Evolutionary conservation across 345 rosid genomes (phyloP), one percentile per base, ranked within the genome.

Genomic region (Microthlaspi erraticum): DNA sequence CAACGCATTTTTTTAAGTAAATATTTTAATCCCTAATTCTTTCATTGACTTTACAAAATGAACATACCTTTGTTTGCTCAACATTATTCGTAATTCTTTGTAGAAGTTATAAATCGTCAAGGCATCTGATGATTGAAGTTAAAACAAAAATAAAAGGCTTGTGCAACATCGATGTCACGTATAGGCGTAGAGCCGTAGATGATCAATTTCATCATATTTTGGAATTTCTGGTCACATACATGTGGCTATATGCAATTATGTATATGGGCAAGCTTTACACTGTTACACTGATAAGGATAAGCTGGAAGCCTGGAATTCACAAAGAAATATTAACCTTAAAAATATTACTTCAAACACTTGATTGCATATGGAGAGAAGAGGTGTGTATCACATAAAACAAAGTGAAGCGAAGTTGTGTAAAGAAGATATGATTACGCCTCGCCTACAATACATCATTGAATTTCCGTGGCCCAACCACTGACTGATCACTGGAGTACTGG

Each of bases 391-490:
- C 66, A 42, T 43, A 16, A 43, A 18, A n/a, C 50, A 29, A 16
- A 61, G 31, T n/a, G 7, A 34, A 64, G 33, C 13, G 34, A 33
- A 46, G 53, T 36, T 36, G 7, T 64, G 58, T 64, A 49, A 64
- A 64, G 69, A 2, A 14, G 16, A 44, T 43, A 60, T 61, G 31
- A 56, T 56, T 36, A 56, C 26, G 5, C 44, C n/a, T n/a, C n/a
- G n/a, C n/a, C n/a, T 56, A 36, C 16, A 17, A 34, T 56, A 36
- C 64, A 64, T 55, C 58, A 72, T 55, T 64, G 33, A 53, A 34
- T 44, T 38, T 44, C 34, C 76, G 70, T 72, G 76, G 64, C 58
- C 41, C 13, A 64, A 17, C 70, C 70, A 72, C 76, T 54, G 18
- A 53, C 75, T 57, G 45, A 38, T 57, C 61, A 14, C 14, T 50